These are phyloP conservation scores for Daldinia loculata DNA, from an alignment of 495 filamentous ascomycete species.

Conservation along the genomic window DNA sequence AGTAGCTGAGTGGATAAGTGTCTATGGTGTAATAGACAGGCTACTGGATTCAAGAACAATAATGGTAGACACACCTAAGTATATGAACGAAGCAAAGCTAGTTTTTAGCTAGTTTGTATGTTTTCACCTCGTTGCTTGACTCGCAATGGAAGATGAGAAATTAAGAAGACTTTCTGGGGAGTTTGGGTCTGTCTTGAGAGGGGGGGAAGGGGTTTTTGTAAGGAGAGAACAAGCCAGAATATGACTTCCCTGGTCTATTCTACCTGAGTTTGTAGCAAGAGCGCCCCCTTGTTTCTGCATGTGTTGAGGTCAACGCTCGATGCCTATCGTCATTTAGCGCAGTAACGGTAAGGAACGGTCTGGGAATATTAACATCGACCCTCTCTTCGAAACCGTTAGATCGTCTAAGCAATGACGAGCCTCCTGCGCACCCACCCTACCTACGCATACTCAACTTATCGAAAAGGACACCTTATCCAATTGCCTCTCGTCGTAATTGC, in stretches of 20 bases:
- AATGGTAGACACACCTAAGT: conserved; percentile 3
- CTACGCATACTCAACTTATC: background rate
- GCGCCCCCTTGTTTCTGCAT: background rate
- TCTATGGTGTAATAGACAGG: background rate
- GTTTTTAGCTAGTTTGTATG: background rate
- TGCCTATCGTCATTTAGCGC: background rate
- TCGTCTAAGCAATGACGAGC: background rate
- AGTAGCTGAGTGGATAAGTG: background rate
- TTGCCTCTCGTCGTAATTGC: background rate
- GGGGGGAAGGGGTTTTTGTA: conserved; percentile 5
- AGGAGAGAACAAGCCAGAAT: background rate
- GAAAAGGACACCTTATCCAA: background rate
- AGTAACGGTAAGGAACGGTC: conserved; percentile 3
- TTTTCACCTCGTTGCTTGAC: background rate
- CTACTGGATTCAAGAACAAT: background rate
- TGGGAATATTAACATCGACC: background rate
- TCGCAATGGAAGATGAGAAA: background rate
- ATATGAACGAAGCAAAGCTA: conserved; percentile 12
- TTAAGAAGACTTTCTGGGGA: background rate
- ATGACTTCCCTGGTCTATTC: background rate
- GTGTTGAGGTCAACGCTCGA: background rate
- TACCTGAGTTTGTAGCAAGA: background rate
- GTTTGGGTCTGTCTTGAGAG: background rate
- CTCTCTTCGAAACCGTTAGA: background rate
- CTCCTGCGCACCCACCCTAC: background rate